phyloP scores from a whole-genome alignment of 257 asterid genomes.

The Oldenlandia corymbosa region DNA sequence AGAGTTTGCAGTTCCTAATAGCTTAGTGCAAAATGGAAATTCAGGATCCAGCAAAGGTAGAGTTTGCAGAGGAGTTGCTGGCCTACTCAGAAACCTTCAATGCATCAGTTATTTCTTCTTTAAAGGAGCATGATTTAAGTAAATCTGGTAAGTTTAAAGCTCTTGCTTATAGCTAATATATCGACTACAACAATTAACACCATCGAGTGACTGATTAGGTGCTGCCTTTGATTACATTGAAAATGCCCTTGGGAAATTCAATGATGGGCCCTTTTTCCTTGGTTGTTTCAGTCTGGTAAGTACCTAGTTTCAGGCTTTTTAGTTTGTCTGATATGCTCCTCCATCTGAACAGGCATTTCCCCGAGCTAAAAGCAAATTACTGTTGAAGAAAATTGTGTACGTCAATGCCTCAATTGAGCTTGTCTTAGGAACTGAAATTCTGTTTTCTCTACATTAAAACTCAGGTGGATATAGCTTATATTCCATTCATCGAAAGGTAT shows the following conservation, averaged over 20 bases:
- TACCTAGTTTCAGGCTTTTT: not conserved
- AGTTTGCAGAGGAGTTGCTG: constrained; percentile 59
- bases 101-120: constrained; percentile 39
- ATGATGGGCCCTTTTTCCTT: constrained; percentile 69
- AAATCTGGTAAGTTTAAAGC: constrained; percentile 41
- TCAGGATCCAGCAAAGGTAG: constrained; percentile 55
- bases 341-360: not conserved
- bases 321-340: not conserved
- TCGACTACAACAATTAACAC: constrained; percentile 6
- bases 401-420: no score
- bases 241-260: constrained; percentile 61
- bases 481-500: constrained; percentile 64
- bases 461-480: constrained; percentile 83
- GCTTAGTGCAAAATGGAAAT: constrained; percentile 11
- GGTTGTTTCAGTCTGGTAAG: constrained; percentile 82
- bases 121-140: constrained; percentile 40
- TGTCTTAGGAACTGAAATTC: not conserved
- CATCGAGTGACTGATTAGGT: constrained; percentile 26
- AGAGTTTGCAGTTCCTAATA: constrained; percentile 2
- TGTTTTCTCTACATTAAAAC: not conserved
- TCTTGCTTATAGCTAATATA: not conserved
- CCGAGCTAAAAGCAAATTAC: no score
- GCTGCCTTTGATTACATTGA: constrained; percentile 62
- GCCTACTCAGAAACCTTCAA: constrained; percentile 44
- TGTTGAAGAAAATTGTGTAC: no score